phyloP scores from a whole-genome alignment of 129 eudicot species.

The Pulicaria dysenterica region DNA sequence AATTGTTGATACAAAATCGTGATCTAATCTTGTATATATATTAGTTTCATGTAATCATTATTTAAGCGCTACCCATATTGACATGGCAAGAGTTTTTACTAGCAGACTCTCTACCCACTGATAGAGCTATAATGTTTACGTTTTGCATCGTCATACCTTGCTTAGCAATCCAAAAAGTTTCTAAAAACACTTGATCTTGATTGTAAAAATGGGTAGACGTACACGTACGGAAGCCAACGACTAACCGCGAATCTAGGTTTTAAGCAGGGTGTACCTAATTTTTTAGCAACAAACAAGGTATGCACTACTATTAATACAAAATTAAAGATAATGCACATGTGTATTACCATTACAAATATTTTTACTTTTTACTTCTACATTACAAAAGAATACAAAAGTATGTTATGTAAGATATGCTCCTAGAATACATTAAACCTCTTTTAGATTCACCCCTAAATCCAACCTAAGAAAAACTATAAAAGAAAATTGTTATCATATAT shows the following conservation, averaged over 20 bases:
- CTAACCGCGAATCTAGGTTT: background rate
- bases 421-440: no score
- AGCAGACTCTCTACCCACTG: no score
- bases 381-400: no score
- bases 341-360: background rate
- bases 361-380: no score
- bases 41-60: background rate
- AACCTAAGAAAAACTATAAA: background rate
- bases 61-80: background rate
- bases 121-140: no score
- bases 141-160: no score
- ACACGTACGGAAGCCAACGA: conserved; percentile 2
- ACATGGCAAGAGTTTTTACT: no score
- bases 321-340: background rate
- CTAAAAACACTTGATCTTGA: background rate
- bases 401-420: no score
- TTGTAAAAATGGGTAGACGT: background rate
- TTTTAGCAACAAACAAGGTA: background rate
- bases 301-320: background rate
- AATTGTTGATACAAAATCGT: background rate
- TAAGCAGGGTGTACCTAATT: no score
- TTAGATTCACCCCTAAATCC: no score
- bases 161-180: background rate
- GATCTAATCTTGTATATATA: background rate
- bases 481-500: background rate